Evolutionary conservation across 202 grass and related monocot genomes (phyloP).

Genomic region (Digitaria exilis): DNA sequence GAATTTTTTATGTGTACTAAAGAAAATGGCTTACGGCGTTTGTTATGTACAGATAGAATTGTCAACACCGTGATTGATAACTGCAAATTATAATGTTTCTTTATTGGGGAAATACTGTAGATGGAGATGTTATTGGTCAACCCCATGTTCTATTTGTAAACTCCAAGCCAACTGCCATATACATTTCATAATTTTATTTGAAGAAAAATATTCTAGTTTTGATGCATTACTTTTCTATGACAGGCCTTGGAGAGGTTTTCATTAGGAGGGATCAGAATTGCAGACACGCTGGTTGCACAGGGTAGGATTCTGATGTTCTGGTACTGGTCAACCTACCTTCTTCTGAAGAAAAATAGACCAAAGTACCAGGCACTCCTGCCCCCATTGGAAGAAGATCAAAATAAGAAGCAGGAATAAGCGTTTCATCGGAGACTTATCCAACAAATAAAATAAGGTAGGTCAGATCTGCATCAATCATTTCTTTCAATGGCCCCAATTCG

Average conservation of each 20-base stretch:
- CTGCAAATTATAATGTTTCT: not conserved
- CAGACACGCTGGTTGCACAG: slow-evolving; percentile 65
- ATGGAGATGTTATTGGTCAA: not conserved
- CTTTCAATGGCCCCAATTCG: not conserved
- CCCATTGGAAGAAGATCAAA: slow-evolving; percentile 42
- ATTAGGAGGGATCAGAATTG: slow-evolving; percentile 67
- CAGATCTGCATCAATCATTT: not conserved
- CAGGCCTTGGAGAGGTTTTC: slow-evolving; percentile 92
- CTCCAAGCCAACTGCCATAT: not conserved
- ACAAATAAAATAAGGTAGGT: slow-evolving; percentile 6
- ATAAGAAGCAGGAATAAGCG: slow-evolving; percentile 37
- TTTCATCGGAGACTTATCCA: not conserved
- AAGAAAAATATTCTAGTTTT: not conserved
- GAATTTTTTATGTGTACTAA: not conserved
- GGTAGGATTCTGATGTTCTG: slow-evolving; percentile 91
- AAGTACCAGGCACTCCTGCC: slow-evolving; percentile 78
- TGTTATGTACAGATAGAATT: not conserved
- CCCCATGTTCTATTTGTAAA: not conserved
- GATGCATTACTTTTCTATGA: slow-evolving; percentile 7
- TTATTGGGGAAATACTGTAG: not conserved
- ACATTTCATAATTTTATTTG: not conserved
- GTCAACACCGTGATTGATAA: not conserved
- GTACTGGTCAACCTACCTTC: slow-evolving; percentile 87
- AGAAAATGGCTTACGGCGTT: not conserved
- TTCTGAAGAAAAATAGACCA: slow-evolving; percentile 86